phyloP scores from a whole-genome alignment of 768 basidiomycete genomes.

The Rickenella mellea region DNA sequence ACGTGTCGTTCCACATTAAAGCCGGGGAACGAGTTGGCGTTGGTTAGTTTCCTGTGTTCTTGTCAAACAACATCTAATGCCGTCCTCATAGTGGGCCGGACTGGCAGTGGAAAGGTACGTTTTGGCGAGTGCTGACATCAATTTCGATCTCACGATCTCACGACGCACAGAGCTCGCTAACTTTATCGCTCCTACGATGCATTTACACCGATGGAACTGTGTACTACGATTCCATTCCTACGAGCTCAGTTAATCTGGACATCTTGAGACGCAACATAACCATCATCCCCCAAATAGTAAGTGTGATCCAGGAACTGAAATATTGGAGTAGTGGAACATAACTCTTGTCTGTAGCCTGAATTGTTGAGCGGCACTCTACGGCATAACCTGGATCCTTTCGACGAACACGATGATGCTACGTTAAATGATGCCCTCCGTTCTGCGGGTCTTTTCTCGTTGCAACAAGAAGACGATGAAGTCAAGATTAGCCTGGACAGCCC shows the following conservation, averaged over 20 bases:
- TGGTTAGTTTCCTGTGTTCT: constrained; percentile 20
- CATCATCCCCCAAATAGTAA: constrained; percentile 49
- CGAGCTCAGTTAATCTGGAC: constrained; percentile 39
- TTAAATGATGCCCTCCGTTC: constrained; percentile 40
- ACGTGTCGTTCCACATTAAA: constrained; percentile 39
- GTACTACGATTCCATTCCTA: constrained; percentile 39
- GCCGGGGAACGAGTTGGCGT: constrained; percentile 52
- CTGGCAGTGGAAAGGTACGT: constrained; percentile 43
- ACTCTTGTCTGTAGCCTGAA: constrained; percentile 26
- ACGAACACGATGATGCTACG: constrained; percentile 40
- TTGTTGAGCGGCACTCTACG: constrained; percentile 47
- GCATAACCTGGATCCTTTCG: constrained; percentile 53
- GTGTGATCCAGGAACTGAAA: constrained; percentile 8
- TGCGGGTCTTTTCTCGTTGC: constrained; percentile 34
- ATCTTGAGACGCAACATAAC: constrained; percentile 44
- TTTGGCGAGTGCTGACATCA: constrained; percentile 9
- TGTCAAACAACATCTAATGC: constrained; percentile 1
- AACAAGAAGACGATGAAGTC: constrained; percentile 25
- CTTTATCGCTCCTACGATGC: constrained; percentile 43
- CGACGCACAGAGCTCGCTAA: constrained; percentile 32
- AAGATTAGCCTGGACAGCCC: constrained; percentile 34
- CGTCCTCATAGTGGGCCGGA: constrained; percentile 39
- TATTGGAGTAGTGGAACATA: not conserved
- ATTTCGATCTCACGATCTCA: not conserved
- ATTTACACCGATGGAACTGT: constrained; percentile 45